phyloP scores from a whole-genome alignment of 2,329 filamentous ascomycete genomes.

The Clonostachys sp. region DNA sequence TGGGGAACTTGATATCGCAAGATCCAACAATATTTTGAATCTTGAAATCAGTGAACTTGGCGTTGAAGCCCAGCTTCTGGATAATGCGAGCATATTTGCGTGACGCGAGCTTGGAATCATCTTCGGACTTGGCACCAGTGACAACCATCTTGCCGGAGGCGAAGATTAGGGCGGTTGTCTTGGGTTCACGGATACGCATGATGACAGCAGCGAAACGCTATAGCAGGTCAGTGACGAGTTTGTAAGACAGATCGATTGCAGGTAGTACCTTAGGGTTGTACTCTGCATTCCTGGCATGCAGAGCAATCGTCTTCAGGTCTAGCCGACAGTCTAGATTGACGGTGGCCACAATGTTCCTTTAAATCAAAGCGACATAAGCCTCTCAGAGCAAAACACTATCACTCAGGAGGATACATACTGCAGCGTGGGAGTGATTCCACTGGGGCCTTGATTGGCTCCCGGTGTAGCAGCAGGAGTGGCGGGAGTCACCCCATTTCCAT shows the following conservation, averaged over 20 bases:
- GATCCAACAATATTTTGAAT: conserved; percentile 99
- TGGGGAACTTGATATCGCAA: conserved; percentile 99
- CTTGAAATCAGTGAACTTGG: conserved; percentile 99
- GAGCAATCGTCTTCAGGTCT: conserved; percentile 97
- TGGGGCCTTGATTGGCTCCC: conserved; percentile 74
- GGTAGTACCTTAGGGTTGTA: conserved; percentile 91
- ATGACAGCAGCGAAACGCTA: conserved; percentile 98
- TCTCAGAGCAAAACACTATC: conserved; percentile 29
- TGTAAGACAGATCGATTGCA: conserved; percentile 10
- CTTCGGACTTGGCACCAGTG: conserved; percentile 95
- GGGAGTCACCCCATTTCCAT: conserved; percentile 79
- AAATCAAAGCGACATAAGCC: conserved; percentile 43
- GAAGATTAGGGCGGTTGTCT: conserved; percentile 97
- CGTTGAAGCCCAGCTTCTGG: conserved; percentile 98
- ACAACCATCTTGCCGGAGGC: conserved; percentile 99
- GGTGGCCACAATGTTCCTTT: conserved; percentile 97
- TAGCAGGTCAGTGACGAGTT: conserved; percentile 19
- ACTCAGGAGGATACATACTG: conserved; percentile 74
- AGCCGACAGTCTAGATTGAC: conserved; percentile 97
- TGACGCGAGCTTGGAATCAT: conserved; percentile 94
- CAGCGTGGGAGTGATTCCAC: conserved; percentile 87
- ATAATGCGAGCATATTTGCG: conserved; percentile 99
- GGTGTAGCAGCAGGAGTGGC: conserved; percentile 90
- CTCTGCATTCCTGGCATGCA: conserved; percentile 97
- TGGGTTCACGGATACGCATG: conserved; percentile 98